Evolutionary conservation across 371 early-diverging fungal genomes (phyloP).

Genomic region (Sporodiniella umbellata): DNA sequence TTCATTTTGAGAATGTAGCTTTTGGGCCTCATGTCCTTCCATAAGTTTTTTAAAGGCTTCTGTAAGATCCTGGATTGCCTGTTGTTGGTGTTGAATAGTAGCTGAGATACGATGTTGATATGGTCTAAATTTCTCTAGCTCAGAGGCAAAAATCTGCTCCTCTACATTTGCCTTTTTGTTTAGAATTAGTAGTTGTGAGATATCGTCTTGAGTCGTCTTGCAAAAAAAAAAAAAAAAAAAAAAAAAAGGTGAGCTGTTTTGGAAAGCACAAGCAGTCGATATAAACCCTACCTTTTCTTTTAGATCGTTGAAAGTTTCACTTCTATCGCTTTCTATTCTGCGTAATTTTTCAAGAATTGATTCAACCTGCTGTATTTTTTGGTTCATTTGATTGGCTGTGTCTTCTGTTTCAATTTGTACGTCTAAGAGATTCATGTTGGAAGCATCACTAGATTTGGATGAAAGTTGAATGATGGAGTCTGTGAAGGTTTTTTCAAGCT

Average conservation of each 20-base stretch:
- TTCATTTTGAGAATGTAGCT: slow-evolving; percentile 67
- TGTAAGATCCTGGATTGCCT: slow-evolving; percentile 73
- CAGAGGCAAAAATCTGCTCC: slow-evolving; percentile 82
- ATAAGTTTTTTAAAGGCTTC: slow-evolving; percentile 72
- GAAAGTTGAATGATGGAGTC: slow-evolving; percentile 38
- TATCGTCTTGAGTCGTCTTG: slow-evolving; percentile 86
- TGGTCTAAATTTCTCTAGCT: slow-evolving; percentile 87
- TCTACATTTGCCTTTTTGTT: slow-evolving; percentile 81
- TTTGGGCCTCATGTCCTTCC: slow-evolving; percentile 69
- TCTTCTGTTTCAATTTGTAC: slow-evolving; percentile 49
- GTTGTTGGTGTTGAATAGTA: slow-evolving; percentile 74
- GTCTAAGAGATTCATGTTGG: slow-evolving; percentile 57
- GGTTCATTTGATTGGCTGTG: slow-evolving; percentile 26
- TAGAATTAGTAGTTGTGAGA: slow-evolving; percentile 75
- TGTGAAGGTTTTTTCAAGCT: slow-evolving; percentile 63
- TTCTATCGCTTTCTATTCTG: slow-evolving; percentile 76
- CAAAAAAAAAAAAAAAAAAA: slow-evolving; percentile 2
- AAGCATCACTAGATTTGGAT: slow-evolving; percentile 25
- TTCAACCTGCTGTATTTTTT: slow-evolving; percentile 64
- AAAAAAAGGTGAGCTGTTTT: too few relatives aligned
- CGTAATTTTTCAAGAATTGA: slow-evolving; percentile 70
- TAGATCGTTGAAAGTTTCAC: slow-evolving; percentile 74
- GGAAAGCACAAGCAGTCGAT: too few relatives aligned
- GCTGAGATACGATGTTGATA: slow-evolving; percentile 72
- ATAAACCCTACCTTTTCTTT: slow-evolving; percentile 82